Evolutionary conservation across 1,284 basidiomycete species (phyloP), one percentile per base, ranked within the genome.

Genomic region (Marasmius fiardii): DNA sequence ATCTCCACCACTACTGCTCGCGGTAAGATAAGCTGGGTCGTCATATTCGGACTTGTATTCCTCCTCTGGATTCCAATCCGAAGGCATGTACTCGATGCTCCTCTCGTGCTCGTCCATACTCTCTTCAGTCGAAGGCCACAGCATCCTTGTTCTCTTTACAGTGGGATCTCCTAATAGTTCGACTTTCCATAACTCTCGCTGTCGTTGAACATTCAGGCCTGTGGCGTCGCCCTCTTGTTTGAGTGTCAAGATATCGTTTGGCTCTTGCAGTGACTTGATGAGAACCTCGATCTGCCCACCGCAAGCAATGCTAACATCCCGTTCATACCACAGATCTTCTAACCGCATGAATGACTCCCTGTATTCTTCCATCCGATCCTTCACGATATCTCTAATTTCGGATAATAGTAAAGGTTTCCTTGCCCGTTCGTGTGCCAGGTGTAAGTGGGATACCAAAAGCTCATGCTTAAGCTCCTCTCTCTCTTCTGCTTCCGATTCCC

Each of bases 241-340:
- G 56, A 79, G 59, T 7, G 63, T 63, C 44, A 79, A 61, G 37
- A 68, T 66, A 3, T 72, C 61, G 44, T 74, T 41, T 16, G 11
- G 74, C 37, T 69, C 67, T 52, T 82, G 79, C 1, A 82, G 71
- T 0, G 78, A 78, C 34, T 73, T 68, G 3, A 83, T 66, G 51
- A 90, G 67, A 35, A 80, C 60, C 55, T 87, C 85, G 8, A 88
- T 73, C 73, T 81, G 85, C 1, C 92, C 91, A 16, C 83, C 87
- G 61, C 90, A 92, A n/a, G 78, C 65, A 7, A 71, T 61, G 0
- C 81, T 71, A 39, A 93, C 70, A 4, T 82, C 75, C 4, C 73
- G 70, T 55, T 83, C 77, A 43, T 80, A 86, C 91, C 91, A 93
- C 20, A 93, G 67, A 60, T 92, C 86, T 52, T 83, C 79, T 4